Percentiles rank a stretch among this genome's conserved stretches.
Conservation (phyloP, 208 protist genomes). For the Eutreptiella sp. region DNA sequence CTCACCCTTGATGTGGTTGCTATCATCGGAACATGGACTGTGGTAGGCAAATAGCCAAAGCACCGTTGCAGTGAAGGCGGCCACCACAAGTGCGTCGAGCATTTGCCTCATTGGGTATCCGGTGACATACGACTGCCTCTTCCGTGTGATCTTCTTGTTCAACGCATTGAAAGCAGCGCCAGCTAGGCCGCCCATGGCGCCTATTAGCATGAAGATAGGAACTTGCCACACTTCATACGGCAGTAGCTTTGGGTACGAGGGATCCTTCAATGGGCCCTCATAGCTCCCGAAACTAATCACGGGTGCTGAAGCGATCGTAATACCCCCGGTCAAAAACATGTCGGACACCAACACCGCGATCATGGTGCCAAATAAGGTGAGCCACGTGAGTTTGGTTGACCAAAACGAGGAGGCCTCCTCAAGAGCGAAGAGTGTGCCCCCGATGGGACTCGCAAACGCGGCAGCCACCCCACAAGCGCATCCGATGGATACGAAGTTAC, state of each 20-base stretch:
- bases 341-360: conserved; percentile 42
- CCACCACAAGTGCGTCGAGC: conserved; percentile 32
- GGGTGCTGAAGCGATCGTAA: neutral
- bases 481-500: conserved; percentile 57
- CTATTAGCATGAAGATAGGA: conserved; percentile 47
- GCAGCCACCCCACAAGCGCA: conserved; percentile 58
- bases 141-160: conserved; percentile 37
- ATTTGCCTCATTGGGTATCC: conserved; percentile 2
- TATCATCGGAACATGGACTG: too few relatives aligned
- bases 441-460: conserved; percentile 61
- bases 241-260: too few relatives aligned
- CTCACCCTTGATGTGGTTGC: too few relatives aligned
- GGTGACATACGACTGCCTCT: conserved; percentile 26
- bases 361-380: conserved; percentile 48
- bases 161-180: conserved; percentile 39
- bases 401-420: conserved; percentile 60
- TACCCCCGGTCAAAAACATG: conserved; percentile 32
- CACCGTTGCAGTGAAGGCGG: conserved; percentile 25
- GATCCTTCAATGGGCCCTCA: too few relatives aligned
- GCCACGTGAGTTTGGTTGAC: conserved; percentile 40
- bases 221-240: conserved; percentile 33
- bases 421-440: conserved; percentile 58
- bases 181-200: conserved; percentile 44
- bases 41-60: conserved; percentile 27
- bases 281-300: conserved; percentile 27